Conservation (phyloP, 1,284 basidiomycete species). For the Fomitopsis pinicola region DNA sequence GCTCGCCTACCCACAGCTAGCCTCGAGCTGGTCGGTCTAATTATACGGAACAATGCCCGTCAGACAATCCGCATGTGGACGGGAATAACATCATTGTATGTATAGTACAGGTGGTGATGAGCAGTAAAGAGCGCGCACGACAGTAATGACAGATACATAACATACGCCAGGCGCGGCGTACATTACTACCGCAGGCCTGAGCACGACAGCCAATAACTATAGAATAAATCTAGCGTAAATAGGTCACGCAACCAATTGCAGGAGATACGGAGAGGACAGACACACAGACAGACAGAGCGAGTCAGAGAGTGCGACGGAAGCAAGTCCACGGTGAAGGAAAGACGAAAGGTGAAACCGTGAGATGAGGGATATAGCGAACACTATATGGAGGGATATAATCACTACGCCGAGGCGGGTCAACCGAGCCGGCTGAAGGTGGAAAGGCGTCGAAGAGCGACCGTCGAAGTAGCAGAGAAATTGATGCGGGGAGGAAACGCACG, state of each 20-base stretch:
- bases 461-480: background rate
- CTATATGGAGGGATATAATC: background rate
- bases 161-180: background rate
- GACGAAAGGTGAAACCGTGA: too few relatives aligned
- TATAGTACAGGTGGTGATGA: background rate
- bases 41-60: background rate
- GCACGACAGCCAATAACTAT: slow-evolving; percentile 3
- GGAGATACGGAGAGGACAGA: background rate
- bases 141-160: slow-evolving; percentile 1
- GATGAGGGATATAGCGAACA: background rate
- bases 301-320: background rate
- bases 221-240: slow-evolving; percentile 2
- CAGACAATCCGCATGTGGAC: background rate
- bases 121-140: background rate
- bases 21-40: background rate
- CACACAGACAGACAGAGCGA: background rate
- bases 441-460: background rate
- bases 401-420: background rate
- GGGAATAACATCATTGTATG: background rate
- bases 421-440: background rate
- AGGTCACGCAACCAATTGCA: background rate
- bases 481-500: background rate
- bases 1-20: too few relatives aligned
- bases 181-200: background rate
- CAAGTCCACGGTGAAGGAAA: background rate